Conservation (phyloP, 164 flowering plant species). For the Akebia trifoliata region DNA sequence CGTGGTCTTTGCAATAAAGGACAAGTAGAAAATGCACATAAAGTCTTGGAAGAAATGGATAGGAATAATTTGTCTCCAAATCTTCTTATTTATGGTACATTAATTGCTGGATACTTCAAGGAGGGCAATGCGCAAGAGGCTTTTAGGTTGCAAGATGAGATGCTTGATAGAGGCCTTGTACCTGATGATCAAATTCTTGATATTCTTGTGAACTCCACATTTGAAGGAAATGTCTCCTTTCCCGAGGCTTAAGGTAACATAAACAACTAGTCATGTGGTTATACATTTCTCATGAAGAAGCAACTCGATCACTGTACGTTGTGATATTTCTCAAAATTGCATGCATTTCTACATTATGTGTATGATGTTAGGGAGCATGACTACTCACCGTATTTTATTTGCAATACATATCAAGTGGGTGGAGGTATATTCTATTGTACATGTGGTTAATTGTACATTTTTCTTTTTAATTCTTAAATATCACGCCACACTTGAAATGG, state of each 20-base stretch:
- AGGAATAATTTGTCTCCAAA: constrained; percentile 34
- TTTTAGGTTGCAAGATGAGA: constrained; percentile 68
- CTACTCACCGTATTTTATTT: background rate
- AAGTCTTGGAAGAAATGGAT: constrained; percentile 59
- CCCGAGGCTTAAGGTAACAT: background rate
- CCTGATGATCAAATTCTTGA: constrained; percentile 64
- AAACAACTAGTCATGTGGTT: constrained; percentile 1
- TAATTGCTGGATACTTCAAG: constrained; percentile 64
- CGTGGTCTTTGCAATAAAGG: constrained; percentile 62
- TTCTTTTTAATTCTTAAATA: too few relatives aligned
- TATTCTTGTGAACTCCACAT: constrained; percentile 52
- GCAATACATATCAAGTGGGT: background rate
- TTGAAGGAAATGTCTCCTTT: constrained; percentile 14
- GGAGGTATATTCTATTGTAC: background rate
- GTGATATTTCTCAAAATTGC: constrained; percentile 5
- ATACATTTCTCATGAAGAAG: background rate
- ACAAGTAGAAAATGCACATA: constrained; percentile 50
- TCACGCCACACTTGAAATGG: background rate
- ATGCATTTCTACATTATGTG: background rate
- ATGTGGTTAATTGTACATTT: background rate
- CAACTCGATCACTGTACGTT: background rate
- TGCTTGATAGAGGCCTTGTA: constrained; percentile 72
- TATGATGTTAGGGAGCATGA: background rate
- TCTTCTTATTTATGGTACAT: constrained; percentile 48
- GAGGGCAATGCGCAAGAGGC: constrained; percentile 72